A percentile compares a stretch with the other conserved stretches of the same genome.
These are phyloP conservation scores for Xanthoceras sorbifolium DNA, from an alignment of 345 rosid species.

Conservation along the genomic window DNA sequence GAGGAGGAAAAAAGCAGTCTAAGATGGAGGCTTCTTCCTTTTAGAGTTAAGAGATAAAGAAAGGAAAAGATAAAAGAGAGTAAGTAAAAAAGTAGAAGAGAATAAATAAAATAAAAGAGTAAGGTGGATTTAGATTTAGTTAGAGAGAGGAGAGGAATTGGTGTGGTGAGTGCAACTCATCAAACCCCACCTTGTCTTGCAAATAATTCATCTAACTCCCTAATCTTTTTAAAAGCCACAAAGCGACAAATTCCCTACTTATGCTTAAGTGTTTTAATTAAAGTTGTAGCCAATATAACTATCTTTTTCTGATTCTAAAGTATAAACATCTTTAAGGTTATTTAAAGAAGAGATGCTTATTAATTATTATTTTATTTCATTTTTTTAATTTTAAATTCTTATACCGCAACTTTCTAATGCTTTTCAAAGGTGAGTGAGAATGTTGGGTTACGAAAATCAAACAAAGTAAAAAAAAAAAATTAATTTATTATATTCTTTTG, in stretches of 20 bases:
- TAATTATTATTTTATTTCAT: too few relatives aligned
- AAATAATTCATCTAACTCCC: conserved; percentile 19
- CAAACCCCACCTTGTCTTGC: conserved; percentile 20
- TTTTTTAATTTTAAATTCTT: conserved; percentile 19
- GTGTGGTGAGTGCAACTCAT: conserved; percentile 17
- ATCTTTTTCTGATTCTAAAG: conserved; percentile 53
- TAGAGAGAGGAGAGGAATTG: conserved; percentile 10
- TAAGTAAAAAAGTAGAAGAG: conserved; percentile 21
- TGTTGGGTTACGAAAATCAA: conserved; percentile 45
- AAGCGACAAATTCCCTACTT: conserved; percentile 50
- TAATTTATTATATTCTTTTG: conserved; percentile 34
- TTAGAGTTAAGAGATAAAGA: conserved; percentile 7
- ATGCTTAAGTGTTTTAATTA: conserved; percentile 38
- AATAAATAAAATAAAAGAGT: conserved; percentile 18
- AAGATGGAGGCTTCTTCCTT: conserved; percentile 39
- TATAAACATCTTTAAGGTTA: conserved; percentile 47
- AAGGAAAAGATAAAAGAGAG: not conserved
- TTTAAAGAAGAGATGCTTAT: conserved; percentile 47
- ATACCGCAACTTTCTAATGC: conserved; percentile 32
- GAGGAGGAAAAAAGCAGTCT: conserved; percentile 17
- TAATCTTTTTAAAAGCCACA: conserved; percentile 32
- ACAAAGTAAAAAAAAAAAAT: conserved; percentile 31
- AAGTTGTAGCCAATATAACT: conserved; percentile 42
- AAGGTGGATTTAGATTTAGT: conserved; percentile 22
- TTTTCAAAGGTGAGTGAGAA: conserved; percentile 46